A percentile compares a stretch with the other conserved stretches of the same genome.
phyloP scores from a whole-genome alignment of 495 filamentous ascomycete genomes.

The Penicillium roqueforti region DNA sequence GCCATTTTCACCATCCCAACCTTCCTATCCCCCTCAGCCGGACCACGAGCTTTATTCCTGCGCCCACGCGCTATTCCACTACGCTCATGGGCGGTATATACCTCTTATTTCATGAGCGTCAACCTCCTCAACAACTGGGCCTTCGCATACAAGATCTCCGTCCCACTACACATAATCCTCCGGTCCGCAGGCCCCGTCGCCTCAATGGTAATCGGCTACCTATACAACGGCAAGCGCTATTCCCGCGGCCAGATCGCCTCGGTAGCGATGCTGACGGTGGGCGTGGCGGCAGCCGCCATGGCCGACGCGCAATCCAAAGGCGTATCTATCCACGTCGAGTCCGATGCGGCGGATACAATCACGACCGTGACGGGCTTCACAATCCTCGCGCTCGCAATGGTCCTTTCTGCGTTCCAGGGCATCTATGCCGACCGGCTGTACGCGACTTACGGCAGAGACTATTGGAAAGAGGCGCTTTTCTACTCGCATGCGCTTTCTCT shows the following conservation, averaged over 20 bases:
- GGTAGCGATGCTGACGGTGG: constrained; percentile 76
- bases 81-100: constrained; percentile 79
- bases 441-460: constrained; percentile 66
- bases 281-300: constrained; percentile 81
- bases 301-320: constrained; percentile 84
- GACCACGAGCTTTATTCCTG: constrained; percentile 59
- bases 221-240: constrained; percentile 78
- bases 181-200: constrained; percentile 92
- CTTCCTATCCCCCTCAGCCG: constrained; percentile 67
- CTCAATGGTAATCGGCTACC: constrained; percentile 79
- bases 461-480: constrained; percentile 96
- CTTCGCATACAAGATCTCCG: constrained; percentile 93
- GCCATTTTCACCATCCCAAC: constrained; percentile 61
- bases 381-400: constrained; percentile 83
- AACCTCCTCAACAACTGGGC: constrained; percentile 97
- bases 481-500: constrained; percentile 82
- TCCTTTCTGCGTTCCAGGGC: constrained; percentile 90
- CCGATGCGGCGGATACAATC: constrained; percentile 13
- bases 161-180: constrained; percentile 95
- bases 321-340: constrained; percentile 26
- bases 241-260: constrained; percentile 71
- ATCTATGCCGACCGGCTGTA: constrained; percentile 92
- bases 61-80: constrained; percentile 78
- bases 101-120: constrained; percentile 84
- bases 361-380: constrained; percentile 69